A percentile compares a stretch with the other conserved stretches of the same genome.
phyloP scores from a whole-genome alignment of 495 filamentous ascomycete species.

The Xylaria sp. region DNA sequence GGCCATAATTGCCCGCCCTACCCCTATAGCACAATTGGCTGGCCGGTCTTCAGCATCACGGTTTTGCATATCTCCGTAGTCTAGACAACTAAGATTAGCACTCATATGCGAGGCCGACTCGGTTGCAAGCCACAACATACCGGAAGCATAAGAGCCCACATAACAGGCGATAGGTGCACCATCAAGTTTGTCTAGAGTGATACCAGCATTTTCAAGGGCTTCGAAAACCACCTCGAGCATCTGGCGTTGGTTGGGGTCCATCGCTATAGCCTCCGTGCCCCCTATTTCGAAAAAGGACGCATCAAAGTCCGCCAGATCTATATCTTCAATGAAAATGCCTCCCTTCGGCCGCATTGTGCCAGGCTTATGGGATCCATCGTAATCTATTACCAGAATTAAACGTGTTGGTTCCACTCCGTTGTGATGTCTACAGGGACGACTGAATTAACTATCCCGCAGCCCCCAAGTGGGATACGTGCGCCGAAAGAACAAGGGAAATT shows the following conservation, averaged over 20 bases:
- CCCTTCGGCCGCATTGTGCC: neutral
- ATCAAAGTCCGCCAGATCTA: neutral
- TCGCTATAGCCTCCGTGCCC: neutral
- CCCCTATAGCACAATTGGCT: neutral
- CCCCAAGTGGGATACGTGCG: no score
- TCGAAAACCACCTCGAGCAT: slow-evolving; percentile 4
- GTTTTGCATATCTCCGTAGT: neutral
- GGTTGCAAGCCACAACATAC: no score
- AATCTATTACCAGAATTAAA: no score
- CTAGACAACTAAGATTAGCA: no score
- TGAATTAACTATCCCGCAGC: no score
- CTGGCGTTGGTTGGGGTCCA: slow-evolving; percentile 6
- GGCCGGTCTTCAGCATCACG: neutral
- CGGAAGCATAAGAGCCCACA: neutral
- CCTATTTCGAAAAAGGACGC: neutral
- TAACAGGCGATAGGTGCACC: neutral
- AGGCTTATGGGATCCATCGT: slow-evolving; percentile 3
- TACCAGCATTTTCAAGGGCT: neutral
- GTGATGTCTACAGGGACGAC: no score
- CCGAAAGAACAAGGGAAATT: no score
- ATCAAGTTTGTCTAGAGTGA: neutral
- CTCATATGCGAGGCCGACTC: no score
- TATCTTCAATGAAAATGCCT: neutral
- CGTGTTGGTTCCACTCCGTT: no score
- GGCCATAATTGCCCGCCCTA: neutral